A percentile compares a stretch with the other conserved stretches of the same genome.
Evolutionary conservation across 345 rosid species (phyloP).

Genomic region (Boechera retrofracta): DNA sequence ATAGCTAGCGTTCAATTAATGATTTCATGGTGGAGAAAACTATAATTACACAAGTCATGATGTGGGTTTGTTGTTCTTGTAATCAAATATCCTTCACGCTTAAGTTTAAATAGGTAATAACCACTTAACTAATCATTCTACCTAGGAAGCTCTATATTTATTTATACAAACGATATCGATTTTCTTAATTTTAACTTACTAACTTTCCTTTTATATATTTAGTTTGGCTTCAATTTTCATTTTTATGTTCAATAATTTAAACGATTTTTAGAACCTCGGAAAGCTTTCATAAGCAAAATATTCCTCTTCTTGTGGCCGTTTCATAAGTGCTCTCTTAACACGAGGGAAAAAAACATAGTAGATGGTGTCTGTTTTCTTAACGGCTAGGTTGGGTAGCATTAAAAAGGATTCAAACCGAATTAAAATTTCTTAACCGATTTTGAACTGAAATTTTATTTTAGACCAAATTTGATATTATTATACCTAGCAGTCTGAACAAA

Average conservation of each 20-base stretch:
- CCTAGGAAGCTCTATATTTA: conserved; percentile 1
- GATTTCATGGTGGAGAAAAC: conserved; percentile 38
- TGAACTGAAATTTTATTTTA: too few relatives aligned
- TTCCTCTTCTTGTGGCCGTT: not conserved
- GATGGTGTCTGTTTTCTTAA: not conserved
- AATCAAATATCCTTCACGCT: conserved; percentile 37
- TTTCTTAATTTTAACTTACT: not conserved
- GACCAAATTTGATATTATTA: not conserved
- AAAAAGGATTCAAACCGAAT: not conserved
- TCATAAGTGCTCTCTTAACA: not conserved
- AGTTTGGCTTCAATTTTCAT: not conserved
- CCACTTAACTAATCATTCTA: conserved; percentile 37
- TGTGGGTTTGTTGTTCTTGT: conserved; percentile 39
- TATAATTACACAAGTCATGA: conserved; percentile 44
- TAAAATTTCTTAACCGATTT: not conserved
- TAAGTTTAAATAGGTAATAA: conserved; percentile 30
- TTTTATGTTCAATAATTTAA: not conserved
- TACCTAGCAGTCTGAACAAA: too few relatives aligned
- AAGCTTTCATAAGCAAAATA: not conserved
- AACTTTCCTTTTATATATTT: not conserved
- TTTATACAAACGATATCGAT: not conserved
- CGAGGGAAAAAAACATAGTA: not conserved
- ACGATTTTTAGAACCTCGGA: not conserved
- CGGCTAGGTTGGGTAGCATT: not conserved
- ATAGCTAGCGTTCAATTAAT: not conserved